These are phyloP conservation scores for Mycena haematopus DNA, from an alignment of 768 basidiomycete species.

Conservation along the genomic window DNA sequence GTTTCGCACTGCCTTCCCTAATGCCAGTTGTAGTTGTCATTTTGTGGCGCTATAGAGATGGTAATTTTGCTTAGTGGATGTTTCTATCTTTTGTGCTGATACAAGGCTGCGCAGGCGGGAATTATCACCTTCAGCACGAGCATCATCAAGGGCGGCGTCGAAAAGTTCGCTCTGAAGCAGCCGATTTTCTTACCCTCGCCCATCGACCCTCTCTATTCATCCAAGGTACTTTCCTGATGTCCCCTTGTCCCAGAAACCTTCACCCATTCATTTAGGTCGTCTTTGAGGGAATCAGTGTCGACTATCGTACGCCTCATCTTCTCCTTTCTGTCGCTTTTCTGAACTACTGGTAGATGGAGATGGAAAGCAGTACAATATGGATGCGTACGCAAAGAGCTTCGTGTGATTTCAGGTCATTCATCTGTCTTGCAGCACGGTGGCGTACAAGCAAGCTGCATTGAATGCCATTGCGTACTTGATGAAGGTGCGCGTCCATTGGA, in stretches of 20 bases:
- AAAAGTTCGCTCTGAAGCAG: conserved; percentile 75
- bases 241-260: neutral
- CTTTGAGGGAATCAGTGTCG: conserved; percentile 79
- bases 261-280: conserved; percentile 50
- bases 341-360: conserved; percentile 57
- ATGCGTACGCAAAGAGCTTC: conserved; percentile 53
- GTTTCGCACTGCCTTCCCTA: neutral
- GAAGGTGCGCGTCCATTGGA: conserved; percentile 49
- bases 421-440: conserved; percentile 59
- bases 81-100: conserved; percentile 43
- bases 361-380: conserved; percentile 80
- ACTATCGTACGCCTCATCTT: conserved; percentile 56
- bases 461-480: conserved; percentile 77
- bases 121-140: conserved; percentile 74
- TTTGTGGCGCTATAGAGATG: conserved; percentile 85
- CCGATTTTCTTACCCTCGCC: conserved; percentile 82
- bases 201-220: conserved; percentile 74
- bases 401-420: neutral
- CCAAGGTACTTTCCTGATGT: conserved; percentile 49
- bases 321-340: neutral
- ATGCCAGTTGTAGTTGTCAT: conserved; percentile 58
- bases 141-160: conserved; percentile 76
- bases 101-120: conserved; percentile 53
- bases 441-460: conserved; percentile 81
- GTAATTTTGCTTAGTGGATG: too few relatives aligned